A percentile compares a stretch with the other conserved stretches of the same genome.
phyloP scores from a whole-genome alignment of 345 rosid species.

The Lepidium didymum region DNA sequence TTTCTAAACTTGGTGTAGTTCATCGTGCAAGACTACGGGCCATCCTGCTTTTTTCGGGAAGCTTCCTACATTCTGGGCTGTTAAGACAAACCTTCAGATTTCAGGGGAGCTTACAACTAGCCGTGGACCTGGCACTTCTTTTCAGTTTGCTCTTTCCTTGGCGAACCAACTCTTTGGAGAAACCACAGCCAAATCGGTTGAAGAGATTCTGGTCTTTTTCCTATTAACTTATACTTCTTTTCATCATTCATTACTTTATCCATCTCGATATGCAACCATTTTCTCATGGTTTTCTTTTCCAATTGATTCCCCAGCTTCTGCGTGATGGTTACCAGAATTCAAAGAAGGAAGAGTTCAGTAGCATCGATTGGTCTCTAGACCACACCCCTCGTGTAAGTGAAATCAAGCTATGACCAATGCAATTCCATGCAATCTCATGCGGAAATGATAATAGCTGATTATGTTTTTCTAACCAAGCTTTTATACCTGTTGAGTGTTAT shows the following conservation, averaged over 20 bases:
- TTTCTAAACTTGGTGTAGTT: conserved; percentile 45
- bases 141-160: conserved; percentile 69
- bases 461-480: background rate
- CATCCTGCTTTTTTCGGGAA: conserved; percentile 80
- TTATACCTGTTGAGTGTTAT: background rate
- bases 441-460: background rate
- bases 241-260: background rate
- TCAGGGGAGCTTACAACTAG: conserved; percentile 92
- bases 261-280: background rate
- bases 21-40: conserved; percentile 70
- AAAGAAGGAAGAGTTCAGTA: conserved; percentile 62
- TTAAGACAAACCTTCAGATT: conserved; percentile 72
- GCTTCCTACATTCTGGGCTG: conserved; percentile 94
- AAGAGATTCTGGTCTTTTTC: conserved; percentile 49
- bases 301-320: conserved; percentile 42
- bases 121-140: conserved; percentile 91
- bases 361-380: conserved; percentile 63
- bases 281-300: conserved; percentile 1
- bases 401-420: background rate
- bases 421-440: background rate
- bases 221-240: background rate
- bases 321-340: conserved; percentile 31
- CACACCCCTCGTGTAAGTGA: conserved; percentile 60
- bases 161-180: conserved; percentile 84
- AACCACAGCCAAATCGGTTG: conserved; percentile 51